Percentiles rank a stretch among this genome's conserved stretches.
These are phyloP conservation scores for Nakaseomyces bracarensis DNA, from an alignment of 1,139 yeast species.

Conservation along the genomic window DNA sequence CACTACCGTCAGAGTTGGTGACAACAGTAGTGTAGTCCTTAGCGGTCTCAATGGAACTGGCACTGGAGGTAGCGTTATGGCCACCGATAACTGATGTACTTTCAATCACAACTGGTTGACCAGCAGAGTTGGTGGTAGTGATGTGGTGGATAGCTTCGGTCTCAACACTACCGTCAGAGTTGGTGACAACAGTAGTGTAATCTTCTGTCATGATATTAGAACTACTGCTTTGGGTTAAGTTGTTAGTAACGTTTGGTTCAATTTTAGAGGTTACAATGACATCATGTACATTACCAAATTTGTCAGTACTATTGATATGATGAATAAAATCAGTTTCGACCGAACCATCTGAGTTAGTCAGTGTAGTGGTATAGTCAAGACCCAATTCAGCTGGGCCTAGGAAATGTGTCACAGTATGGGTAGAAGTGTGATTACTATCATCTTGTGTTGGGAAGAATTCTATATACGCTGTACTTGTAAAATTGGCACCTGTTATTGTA, in stretches of 20 bases:
- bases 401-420: background rate
- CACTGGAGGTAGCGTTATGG: too few relatives aligned
- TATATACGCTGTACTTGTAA: background rate
- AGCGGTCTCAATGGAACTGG: too few relatives aligned
- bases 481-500: background rate
- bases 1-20: background rate
- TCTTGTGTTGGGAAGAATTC: background rate
- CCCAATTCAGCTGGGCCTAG: too few relatives aligned
- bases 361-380: background rate
- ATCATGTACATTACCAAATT: background rate
- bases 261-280: background rate
- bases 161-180: background rate
- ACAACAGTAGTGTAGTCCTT: background rate
- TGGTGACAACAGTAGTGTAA: background rate
- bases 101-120: too few relatives aligned
- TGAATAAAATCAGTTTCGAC: background rate
- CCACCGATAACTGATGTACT: too few relatives aligned
- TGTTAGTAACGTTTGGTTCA: too few relatives aligned
- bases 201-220: too few relatives aligned
- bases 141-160: background rate
- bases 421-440: background rate
- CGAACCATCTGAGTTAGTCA: background rate
- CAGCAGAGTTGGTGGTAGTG: background rate
- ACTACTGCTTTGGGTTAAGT: too few relatives aligned
- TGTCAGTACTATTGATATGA: background rate